These are phyloP conservation scores for Vaccinium myrtillus DNA, from an alignment of 148 eudicot species.

Conservation along the genomic window DNA sequence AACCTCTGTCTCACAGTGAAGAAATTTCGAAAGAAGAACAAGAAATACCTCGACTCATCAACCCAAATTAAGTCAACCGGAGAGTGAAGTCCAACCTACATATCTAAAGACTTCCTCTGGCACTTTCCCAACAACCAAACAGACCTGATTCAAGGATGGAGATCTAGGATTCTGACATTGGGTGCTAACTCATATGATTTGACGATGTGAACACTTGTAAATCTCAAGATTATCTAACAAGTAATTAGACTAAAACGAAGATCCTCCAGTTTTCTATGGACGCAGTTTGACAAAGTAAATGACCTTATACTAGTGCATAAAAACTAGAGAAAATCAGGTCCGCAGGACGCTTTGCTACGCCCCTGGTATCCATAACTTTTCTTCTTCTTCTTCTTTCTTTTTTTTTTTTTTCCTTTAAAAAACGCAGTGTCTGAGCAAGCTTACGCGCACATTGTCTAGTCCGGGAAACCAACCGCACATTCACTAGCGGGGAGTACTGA, in stretches of 20 bases:
- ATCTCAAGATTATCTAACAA: neutral
- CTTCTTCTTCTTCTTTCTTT: too few relatives aligned
- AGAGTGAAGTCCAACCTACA: neutral
- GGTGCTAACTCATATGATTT: neutral
- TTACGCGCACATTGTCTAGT: too few relatives aligned
- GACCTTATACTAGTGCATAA: neutral
- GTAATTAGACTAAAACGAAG: neutral
- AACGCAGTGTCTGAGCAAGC: too few relatives aligned
- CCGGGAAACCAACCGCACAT: too few relatives aligned
- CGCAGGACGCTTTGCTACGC: neutral
- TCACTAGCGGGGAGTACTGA: too few relatives aligned
- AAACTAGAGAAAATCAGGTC: neutral
- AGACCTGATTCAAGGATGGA: neutral
- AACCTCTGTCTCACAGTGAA: neutral
- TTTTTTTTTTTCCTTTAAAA: too few relatives aligned
- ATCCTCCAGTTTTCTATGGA: neutral
- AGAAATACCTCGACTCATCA: neutral
- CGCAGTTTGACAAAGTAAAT: neutral
- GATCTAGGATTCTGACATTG: neutral
- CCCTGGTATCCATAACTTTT: neutral
- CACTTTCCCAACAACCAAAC: neutral
- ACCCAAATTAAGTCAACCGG: neutral
- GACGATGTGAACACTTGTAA: neutral
- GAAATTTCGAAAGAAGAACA: neutral
- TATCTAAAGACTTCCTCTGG: neutral